Evolutionary conservation across 2,329 filamentous ascomycete species (phyloP).

Genomic region (Drechslerella coelobrocha): DNA sequence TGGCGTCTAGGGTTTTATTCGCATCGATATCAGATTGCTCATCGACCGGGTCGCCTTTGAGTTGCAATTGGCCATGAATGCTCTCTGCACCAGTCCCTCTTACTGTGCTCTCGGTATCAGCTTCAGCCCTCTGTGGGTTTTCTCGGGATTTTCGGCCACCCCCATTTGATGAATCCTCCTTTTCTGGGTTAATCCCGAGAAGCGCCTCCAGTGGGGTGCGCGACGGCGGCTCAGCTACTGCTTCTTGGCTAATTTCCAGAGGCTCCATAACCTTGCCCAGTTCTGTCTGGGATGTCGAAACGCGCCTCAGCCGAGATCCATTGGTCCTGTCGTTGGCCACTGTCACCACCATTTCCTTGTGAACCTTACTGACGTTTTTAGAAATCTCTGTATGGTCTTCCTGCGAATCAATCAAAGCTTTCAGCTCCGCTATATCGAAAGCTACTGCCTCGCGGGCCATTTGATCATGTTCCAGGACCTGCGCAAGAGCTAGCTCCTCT

Average conservation of each 20-base stretch:
- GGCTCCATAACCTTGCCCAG: too few species aligned
- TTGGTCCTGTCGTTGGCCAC: too few species aligned
- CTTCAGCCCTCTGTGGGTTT: too few species aligned
- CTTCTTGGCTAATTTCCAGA: neutral
- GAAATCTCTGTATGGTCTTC: neutral
- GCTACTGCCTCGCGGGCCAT: constrained; percentile 6
- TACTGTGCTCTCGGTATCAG: too few species aligned
- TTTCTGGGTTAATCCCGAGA: neutral
- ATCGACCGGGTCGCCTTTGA: too few species aligned
- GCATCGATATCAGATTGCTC: too few species aligned
- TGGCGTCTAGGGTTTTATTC: too few species aligned
- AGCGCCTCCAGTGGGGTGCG: neutral
- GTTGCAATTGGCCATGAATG: too few species aligned
- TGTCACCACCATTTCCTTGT: too few species aligned
- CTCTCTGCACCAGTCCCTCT: too few species aligned
- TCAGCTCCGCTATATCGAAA: neutral
- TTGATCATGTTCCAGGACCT: constrained; percentile 3
- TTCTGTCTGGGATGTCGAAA: too few species aligned
- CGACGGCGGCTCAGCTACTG: neutral
- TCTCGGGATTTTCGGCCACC: neutral
- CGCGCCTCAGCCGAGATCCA: too few species aligned
- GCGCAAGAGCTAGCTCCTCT: neutral
- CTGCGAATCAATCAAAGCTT: neutral
- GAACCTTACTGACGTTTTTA: neutral
- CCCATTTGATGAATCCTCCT: neutral